Evolutionary conservation across 164 flowering plant species (phyloP), one percentile per base, ranked within the genome.

Genomic region (Saururus chinensis): DNA sequence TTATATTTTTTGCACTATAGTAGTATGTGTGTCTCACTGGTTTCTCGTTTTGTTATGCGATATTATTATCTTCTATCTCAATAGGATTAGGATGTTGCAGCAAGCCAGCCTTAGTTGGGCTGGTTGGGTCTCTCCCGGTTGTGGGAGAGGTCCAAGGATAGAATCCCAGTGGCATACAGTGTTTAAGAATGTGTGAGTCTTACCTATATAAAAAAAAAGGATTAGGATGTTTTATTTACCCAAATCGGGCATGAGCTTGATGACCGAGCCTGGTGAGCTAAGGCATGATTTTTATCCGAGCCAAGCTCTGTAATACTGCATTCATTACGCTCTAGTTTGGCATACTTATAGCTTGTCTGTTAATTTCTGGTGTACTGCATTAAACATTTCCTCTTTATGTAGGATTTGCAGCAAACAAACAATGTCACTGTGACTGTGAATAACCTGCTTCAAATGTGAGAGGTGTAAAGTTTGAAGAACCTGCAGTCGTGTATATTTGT

Each of bases 401-500:
- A 95, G 99, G 99, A 95, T 71, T 73, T 95, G 75, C 95, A 84
- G 80, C 78, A 81, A 60, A 91, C 99, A 35, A 83, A 89, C 74
- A 83, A 91, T 12, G 95, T 76, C 0, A 66, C 82, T 61, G 84
- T 84, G 61, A 91, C 97, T 71, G 93, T 95, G 81, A 91, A 95
- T 77, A 91, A 95, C 79, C 89, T 95, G 64, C 96, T 95, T 65
- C 97, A 86, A 76, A 82, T 85, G 88, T 87, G 79, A 86, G 22
- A 48, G 62, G 52, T 35, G 48, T 60, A 63, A 40, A 64, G 61
- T 40, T 56, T 23, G 19, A 59, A 22, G 48, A 51, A 19, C 19
- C 22, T 48, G 7, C 58, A 55, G 41, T 45, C 49, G 16, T 61
- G 71, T 74, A 70, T 64, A 67, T 67, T 61, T 51, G 23, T 60